Evolutionary conservation across 768 basidiomycete genomes (phyloP).

Genomic region (Agaricus blazei): DNA sequence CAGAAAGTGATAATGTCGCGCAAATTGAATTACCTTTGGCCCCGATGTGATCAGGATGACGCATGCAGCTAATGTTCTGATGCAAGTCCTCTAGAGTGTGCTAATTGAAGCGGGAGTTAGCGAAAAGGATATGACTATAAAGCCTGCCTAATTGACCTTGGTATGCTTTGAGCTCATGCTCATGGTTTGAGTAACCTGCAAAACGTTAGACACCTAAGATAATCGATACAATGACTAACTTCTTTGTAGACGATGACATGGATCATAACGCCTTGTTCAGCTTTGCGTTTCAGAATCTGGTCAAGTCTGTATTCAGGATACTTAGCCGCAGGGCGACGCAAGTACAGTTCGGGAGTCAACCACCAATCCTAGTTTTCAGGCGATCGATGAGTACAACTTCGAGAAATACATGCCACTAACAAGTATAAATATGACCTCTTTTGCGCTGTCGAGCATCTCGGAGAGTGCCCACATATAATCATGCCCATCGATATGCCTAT

Average conservation of each 20-base stretch:
- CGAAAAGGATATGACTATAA: background rate
- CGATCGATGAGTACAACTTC: background rate
- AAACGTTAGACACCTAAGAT: background rate
- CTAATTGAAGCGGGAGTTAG: slow-evolving; percentile 26
- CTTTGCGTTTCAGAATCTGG: slow-evolving; percentile 78
- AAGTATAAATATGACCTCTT: slow-evolving; percentile 83
- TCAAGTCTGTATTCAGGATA: slow-evolving; percentile 90
- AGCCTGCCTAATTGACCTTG: slow-evolving; percentile 37
- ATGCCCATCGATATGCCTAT: slow-evolving; percentile 86
- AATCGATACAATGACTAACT: slow-evolving; percentile 25
- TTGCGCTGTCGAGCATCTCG: slow-evolving; percentile 79
- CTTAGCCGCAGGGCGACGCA: slow-evolving; percentile 85
- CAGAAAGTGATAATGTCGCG: background rate
- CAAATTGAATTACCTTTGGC: slow-evolving; percentile 46
- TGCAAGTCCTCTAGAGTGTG: slow-evolving; percentile 77
- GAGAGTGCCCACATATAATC: slow-evolving; percentile 97
- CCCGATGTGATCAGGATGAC: slow-evolving; percentile 88
- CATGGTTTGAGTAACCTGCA: slow-evolving; percentile 86
- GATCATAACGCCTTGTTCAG: slow-evolving; percentile 86
- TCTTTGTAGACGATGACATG: slow-evolving; percentile 96
- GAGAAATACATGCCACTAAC: slow-evolving; percentile 29
- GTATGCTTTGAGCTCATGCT: slow-evolving; percentile 82
- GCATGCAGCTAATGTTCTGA: slow-evolving; percentile 82
- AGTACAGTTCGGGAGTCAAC: slow-evolving; percentile 92
- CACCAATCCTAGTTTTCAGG: slow-evolving; percentile 66